Base-by-base conservation (phyloP, 73 alveolate genomes). In the Paramecium sonneborni region DNA sequence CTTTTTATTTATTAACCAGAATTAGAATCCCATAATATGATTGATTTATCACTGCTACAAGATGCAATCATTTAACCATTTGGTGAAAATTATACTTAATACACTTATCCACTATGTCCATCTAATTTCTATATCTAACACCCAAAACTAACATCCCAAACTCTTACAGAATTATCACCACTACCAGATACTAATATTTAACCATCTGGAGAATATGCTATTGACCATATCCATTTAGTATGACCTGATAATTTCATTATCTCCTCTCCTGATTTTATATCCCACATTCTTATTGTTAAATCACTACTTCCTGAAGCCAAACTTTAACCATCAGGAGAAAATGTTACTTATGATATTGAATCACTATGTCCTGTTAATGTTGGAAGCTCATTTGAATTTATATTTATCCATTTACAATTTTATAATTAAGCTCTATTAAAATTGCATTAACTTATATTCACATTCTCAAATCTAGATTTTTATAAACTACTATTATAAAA, bases 51-150 rank as follows among this genome's bases (percentile, higher is more conserved):
- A 15, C 57, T 38, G n/a, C 85, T 44, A 15, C 23, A 35, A 84
- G 92, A 48, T 6, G 85, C 92, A 21, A 84, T 34, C 21, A 18
- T 34, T 14, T 85, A 37, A 34, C 92, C 92, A 84, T 84, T 88
- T 1, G 92, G 46, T 28, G 85, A 55, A 43, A 52, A 52, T 52
- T 52, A 18, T 5, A 52, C 30, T 1, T 28, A 52, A 30, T 21
- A 21, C 23, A 52, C 68, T 1, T 52, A 52, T n/a, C 5, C 34
- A 18, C 5, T 52, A 4, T 67, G 46, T 24, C 85, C 85, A 5
- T 67, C 46, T 26, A 67, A 5, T 67, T 30, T 28, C 26, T 15
- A 6, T 14, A 28, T 24, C 7, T 24, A 52, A 52, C 23, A 52
- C 23, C 68, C 68, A n/a, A 52, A 18, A 52, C 34, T 52, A 0